These are phyloP conservation scores for Chlorella sp. DNA, from an alignment of 139 green algal genomes.

Conservation along the genomic window DNA sequence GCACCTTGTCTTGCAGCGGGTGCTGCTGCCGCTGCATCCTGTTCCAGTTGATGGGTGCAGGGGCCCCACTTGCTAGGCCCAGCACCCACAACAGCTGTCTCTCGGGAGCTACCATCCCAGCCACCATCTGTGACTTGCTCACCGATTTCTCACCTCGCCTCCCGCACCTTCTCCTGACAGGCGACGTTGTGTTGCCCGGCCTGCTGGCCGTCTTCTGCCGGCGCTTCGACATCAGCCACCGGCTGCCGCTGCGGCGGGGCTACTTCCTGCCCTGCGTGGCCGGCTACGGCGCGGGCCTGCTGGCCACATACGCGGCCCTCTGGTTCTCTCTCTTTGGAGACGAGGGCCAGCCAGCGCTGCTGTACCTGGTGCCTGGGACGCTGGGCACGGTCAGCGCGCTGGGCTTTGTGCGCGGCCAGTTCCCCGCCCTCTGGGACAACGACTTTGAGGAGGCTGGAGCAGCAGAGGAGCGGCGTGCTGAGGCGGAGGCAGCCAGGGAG, in stretches of 20 bases:
- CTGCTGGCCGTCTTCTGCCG: slow-evolving; percentile 73
- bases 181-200: slow-evolving; percentile 87
- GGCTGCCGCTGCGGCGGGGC: background rate
- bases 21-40: background rate
- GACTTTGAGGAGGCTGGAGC: slow-evolving; percentile 9
- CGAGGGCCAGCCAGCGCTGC: slow-evolving; percentile 90
- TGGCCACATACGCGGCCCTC: slow-evolving; percentile 88
- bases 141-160: no score
- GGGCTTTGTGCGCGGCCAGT: slow-evolving; percentile 55
- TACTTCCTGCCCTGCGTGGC: slow-evolving; percentile 66
- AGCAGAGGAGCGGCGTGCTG: background rate
- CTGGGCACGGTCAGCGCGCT: slow-evolving; percentile 69
- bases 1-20: no score
- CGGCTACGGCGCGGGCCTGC: slow-evolving; percentile 81
- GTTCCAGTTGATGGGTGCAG: no score
- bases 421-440: slow-evolving; percentile 59
- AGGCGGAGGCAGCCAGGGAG: background rate
- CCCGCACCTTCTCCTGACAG: slow-evolving; percentile 10
- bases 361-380: slow-evolving; percentile 95
- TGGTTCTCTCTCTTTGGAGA: slow-evolving; percentile 56
- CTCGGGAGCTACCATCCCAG: no score
- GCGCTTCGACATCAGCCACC: slow-evolving; percentile 31
- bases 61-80: no score
- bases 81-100: no score
- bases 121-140: no score